phyloP scores from a whole-genome alignment of 2,329 filamentous ascomycete species.

The Arthrobotrys sphaeroides region DNA sequence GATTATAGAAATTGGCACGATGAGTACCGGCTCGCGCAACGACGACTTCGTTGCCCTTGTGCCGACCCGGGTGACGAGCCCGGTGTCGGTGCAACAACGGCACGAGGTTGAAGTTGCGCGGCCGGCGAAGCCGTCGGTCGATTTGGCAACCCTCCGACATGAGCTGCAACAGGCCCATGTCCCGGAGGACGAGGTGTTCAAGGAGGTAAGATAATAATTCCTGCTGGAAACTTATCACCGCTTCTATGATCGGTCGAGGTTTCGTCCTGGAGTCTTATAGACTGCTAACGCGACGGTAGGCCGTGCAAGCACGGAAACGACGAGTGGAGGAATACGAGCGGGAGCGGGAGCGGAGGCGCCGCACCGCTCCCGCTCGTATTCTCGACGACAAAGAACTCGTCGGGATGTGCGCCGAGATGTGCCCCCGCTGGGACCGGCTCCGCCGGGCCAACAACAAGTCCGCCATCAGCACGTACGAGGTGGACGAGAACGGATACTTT shows the following conservation, averaged over 20 bases:
- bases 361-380: neutral
- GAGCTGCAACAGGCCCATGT: slow-evolving; percentile 45
- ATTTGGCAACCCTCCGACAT: slow-evolving; percentile 42
- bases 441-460: slow-evolving; percentile 51
- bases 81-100: slow-evolving; percentile 27
- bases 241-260: slow-evolving; percentile 23
- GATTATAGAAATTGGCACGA: too few relatives aligned
- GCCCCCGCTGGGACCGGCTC: slow-evolving; percentile 43
- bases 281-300: slow-evolving; percentile 52
- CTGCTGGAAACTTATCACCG: slow-evolving; percentile 13
- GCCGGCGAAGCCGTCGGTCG: slow-evolving; percentile 38
- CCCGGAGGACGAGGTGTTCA: slow-evolving; percentile 53
- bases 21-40: too few relatives aligned
- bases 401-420: slow-evolving; percentile 51
- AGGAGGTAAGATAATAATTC: slow-evolving; percentile 54
- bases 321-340: slow-evolving; percentile 48
- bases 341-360: slow-evolving; percentile 43
- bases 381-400: slow-evolving; percentile 38
- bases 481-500: slow-evolving; percentile 52
- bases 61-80: slow-evolving; percentile 10
- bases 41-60: slow-evolving; percentile 40
- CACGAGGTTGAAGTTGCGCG: slow-evolving; percentile 32
- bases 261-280: slow-evolving; percentile 9
- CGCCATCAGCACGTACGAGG: slow-evolving; percentile 48
- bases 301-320: slow-evolving; percentile 48